A percentile compares a stretch with the other conserved stretches of the same genome.
These are phyloP conservation scores for Ettlia oleoabundans DNA, from an alignment of 139 green algal species.

Conservation along the genomic window DNA sequence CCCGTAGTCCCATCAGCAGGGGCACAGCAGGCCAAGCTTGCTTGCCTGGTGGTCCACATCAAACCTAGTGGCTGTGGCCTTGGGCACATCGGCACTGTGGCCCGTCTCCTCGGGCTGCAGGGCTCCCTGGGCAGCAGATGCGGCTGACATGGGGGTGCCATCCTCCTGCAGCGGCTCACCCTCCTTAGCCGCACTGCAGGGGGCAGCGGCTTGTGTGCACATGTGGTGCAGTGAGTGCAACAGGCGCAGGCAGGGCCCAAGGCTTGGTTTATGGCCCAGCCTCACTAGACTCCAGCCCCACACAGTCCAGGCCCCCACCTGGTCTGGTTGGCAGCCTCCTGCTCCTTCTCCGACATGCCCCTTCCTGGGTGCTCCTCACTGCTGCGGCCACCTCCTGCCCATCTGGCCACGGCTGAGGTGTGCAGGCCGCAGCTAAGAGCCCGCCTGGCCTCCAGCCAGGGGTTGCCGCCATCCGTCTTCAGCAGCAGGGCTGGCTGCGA, in stretches of 20 bases:
- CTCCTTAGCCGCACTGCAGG: neutral
- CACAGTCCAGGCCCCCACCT: no score
- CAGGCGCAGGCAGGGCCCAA: no score
- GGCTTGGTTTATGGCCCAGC: no score
- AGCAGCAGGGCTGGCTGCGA: neutral
- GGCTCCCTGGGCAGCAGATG: neutral
- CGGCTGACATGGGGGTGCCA: neutral
- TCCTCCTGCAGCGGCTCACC: neutral
- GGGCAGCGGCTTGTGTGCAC: neutral
- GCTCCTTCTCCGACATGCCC: neutral
- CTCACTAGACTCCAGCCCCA: no score
- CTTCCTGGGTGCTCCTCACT: neutral
- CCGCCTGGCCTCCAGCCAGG: neutral
- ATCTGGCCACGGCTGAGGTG: neutral
- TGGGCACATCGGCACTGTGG: neutral
- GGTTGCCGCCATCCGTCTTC: neutral
- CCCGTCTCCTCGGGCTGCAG: neutral
- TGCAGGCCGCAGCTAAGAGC: neutral
- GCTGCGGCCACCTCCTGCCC: neutral
- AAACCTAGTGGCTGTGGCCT: neutral
- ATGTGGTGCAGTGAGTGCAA: no score
- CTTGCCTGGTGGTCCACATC: neutral
- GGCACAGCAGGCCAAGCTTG: no score
- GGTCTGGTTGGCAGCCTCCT: conserved; percentile 13
- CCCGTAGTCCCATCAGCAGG: no score